Base-by-base conservation (phyloP, 192 early-diverging fungal species). In the Umbelopsis sp. region DNA sequence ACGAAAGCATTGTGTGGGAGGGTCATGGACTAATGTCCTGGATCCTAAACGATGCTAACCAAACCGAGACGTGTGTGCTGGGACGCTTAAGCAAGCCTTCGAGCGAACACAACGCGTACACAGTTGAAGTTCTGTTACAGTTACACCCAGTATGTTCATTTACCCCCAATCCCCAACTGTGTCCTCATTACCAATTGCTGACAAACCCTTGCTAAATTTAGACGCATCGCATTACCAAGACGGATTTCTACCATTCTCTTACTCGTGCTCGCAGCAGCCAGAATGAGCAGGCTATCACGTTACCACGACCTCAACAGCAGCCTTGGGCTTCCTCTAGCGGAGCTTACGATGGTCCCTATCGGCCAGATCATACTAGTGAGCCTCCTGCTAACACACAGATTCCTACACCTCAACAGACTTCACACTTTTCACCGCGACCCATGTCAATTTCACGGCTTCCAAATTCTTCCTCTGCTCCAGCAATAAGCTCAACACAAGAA, bases 1-100 rank as follows among this genome's bases (percentile, higher is more conserved):
- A 61, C 33, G 55, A 66, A 66, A 27, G 35, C 44, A 46, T 66
- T 27, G 44, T 66, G 20, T 66, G 65, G 65, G 65, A 66, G 37
- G 65, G 65, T 12, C 74, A 75, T 66, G 74, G 74, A 13, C 21
- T 75, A n/a, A 66, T 71, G 50, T 75, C 74, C 16, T 69, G 49
- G 12, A 70, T 75, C 23, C 41, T 75, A 44, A 53, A 58, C 16
- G 41, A 55, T 65, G 33, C 49, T 66, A 71, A 44, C 41, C 61
- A 49, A 27, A 41, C 45, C 33, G 55, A 61, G 25, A 23, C 51
- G 11, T 68, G 53, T 21, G 67, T 69, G 9, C 64, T 61, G 27
- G 72, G 66, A 18, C 68, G 68, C 49, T 46, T 74, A 30, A 69
- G 44, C 20, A 66, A 68, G 18, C 35, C 66, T 27, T n/a, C 48